Base-by-base conservation (phyloP, 2,329 filamentous ascomycete genomes). In the Septoria petroselini region DNA sequence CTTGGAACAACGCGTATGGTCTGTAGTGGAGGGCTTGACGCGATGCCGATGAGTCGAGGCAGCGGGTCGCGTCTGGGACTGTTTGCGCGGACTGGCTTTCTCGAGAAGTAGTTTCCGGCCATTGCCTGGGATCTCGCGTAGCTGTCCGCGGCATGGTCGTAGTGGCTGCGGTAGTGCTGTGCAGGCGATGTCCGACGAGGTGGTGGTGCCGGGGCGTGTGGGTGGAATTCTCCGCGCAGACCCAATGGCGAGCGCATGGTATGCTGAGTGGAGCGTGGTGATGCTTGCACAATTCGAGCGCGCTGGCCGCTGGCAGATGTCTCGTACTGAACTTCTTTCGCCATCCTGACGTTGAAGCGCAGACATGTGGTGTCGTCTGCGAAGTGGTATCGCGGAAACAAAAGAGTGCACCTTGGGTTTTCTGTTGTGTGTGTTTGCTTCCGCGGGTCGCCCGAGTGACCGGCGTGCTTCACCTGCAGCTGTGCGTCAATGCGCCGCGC, bases 381-480 rank as follows among this genome's bases (percentile, higher is more conserved):
- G 4, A 19, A 12, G 31, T 37, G 21, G 19, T 5, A 9, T 14
- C 41, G 18, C n/a, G n/a, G 34, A 19, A 12, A 17, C 3, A 3
- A 33, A 27, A 31, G 7, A 23, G 9, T n/a, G 18, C 6, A 18
- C 9, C 14, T 45, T 14, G 23, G 15, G 7, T 12, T 37, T 11
- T 23, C 29, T 38, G 18, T 29, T 8, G n/a, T 34, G n/a, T 31
- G 17, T 35, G 42, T 45, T 45, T 45, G 33, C 42, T 45, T n/a
- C 7, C 23, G 42, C 21, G 31, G 21, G 14, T 45, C 33, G 14
- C 23, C 42, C 15, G n/a, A 25, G 42, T 21, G 11, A 45, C 23
- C 8, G 41, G 18, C 23, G 35, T 25, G 18, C 42, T 38, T 45
- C 42, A 45, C 42, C 27, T 43, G 8, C 17, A 21, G 17, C 7